Evolutionary conservation across 1,284 basidiomycete species (phyloP).

Genomic region (Cryptococcus hybrid): DNA sequence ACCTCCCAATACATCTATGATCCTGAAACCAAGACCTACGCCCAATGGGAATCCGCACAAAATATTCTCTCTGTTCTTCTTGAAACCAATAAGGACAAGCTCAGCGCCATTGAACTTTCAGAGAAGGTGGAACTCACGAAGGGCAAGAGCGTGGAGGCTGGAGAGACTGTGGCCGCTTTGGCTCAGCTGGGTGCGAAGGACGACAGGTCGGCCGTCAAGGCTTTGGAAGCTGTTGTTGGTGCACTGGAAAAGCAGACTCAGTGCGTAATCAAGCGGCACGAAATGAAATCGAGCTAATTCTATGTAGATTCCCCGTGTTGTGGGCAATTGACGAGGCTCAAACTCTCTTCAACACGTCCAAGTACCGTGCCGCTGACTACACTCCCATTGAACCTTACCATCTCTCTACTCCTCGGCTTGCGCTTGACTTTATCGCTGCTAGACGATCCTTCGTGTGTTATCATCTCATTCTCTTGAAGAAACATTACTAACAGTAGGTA

Average conservation of each 20-base stretch:
- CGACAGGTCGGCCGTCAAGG: slow-evolving; percentile 58
- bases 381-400: slow-evolving; percentile 71
- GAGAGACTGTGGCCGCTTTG: slow-evolving; percentile 60
- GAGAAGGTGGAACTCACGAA: slow-evolving; percentile 6
- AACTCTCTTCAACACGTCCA: slow-evolving; percentile 67
- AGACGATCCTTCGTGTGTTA: slow-evolving; percentile 63
- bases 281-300: not conserved
- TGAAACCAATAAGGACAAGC: slow-evolving; percentile 43
- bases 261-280: slow-evolving; percentile 51
- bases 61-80: slow-evolving; percentile 6
- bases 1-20: slow-evolving; percentile 74
- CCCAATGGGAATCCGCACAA: slow-evolving; percentile 57
- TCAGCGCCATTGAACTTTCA: slow-evolving; percentile 36
- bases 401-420: slow-evolving; percentile 71
- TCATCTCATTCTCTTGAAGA: not conserved
- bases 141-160: slow-evolving; percentile 52
- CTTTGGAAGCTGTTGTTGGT: slow-evolving; percentile 65
- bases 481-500: not conserved
- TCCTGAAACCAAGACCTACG: slow-evolving; percentile 68
- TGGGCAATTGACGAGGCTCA: slow-evolving; percentile 87
- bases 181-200: slow-evolving; percentile 61
- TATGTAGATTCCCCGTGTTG: slow-evolving; percentile 65
- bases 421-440: slow-evolving; percentile 74
- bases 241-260: slow-evolving; percentile 66
- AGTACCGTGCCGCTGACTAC: slow-evolving; percentile 78